These are phyloP conservation scores for Sarocladium strictum DNA, from an alignment of 2,329 filamentous ascomycete species.

Conservation along the genomic window DNA sequence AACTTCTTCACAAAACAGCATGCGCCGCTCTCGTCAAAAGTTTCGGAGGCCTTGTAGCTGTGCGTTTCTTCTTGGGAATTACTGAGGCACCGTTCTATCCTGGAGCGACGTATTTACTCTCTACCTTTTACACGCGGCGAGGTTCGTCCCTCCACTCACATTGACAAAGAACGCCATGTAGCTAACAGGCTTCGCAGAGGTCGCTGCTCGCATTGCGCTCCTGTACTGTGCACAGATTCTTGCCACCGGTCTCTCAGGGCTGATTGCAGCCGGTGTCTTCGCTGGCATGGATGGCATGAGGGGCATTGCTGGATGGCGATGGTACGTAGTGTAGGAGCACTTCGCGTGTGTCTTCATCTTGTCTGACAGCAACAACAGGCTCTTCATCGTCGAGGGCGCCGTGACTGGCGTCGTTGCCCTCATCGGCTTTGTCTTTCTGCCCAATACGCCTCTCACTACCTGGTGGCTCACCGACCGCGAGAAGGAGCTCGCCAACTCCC, in stretches of 20 bases:
- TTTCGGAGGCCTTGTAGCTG: constrained; percentile 27
- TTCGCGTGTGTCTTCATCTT: not conserved
- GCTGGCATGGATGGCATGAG: constrained; percentile 29
- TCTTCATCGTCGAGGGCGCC: constrained; percentile 49
- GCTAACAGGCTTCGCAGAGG: constrained; percentile 48
- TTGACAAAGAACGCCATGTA: not conserved
- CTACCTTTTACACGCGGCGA: constrained; percentile 27
- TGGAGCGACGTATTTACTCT: constrained; percentile 29
- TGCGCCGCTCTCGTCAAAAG: constrained; percentile 30
- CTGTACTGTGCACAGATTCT: constrained; percentile 57
- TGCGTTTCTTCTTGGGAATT: constrained; percentile 33
- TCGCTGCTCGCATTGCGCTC: constrained; percentile 55
- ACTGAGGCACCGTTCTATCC: constrained; percentile 35
- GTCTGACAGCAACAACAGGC: constrained; percentile 14
- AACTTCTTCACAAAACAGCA: constrained; percentile 10
- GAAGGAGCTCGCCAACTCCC: constrained; percentile 38
- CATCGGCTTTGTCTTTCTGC: constrained; percentile 24
- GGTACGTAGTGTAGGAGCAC: no score
- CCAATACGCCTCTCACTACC: constrained; percentile 37
- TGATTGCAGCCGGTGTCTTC: constrained; percentile 57
- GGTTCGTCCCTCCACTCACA: constrained; percentile 13
- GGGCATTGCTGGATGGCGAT: constrained; percentile 57
- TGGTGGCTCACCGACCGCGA: constrained; percentile 39
- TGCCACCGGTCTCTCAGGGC: constrained; percentile 61
- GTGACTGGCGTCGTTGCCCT: constrained; percentile 26